Percentiles rank a stretch among this genome's conserved stretches.
phyloP scores from a whole-genome alignment of 108 stramenopile species.

The Schizochytrium sp. region DNA sequence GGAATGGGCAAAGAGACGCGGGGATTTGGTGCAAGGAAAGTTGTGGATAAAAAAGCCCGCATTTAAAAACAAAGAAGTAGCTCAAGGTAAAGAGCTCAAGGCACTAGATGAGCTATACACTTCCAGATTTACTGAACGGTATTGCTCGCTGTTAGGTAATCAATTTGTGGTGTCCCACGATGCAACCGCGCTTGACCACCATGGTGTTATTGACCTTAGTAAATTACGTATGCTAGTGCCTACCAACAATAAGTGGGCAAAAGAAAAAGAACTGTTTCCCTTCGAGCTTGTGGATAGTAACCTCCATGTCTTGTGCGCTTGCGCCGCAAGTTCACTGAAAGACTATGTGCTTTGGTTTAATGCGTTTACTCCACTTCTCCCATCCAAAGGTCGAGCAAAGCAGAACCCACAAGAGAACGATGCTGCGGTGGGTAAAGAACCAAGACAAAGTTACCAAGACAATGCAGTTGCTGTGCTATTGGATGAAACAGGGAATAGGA shows the following conservation, averaged over 20 bases:
- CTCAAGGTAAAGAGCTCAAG: neutral
- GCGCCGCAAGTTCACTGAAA: constrained; percentile 12
- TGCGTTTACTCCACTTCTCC: constrained; percentile 11
- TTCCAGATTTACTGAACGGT: neutral
- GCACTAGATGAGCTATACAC: neutral
- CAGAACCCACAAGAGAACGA: neutral
- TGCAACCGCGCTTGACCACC: constrained; percentile 5
- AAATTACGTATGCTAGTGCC: constrained; percentile 38
- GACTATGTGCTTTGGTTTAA: constrained; percentile 46
- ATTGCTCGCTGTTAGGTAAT: constrained; percentile 39
- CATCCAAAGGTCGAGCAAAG: neutral
- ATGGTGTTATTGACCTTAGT: constrained; percentile 9
- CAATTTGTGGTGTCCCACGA: neutral
- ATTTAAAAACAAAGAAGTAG: neutral
- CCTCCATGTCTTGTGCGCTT: constrained; percentile 24
- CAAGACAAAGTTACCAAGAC: neutral
- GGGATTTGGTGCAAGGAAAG: neutral
- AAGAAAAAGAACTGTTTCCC: neutral
- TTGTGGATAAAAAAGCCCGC: neutral
- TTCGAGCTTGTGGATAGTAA: constrained; percentile 32
- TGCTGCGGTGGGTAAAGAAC: neutral
- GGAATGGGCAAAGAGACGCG: constrained; percentile 20
- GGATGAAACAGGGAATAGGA: neutral
- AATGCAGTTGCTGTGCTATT: neutral
- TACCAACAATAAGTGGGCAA: neutral